Conservation (phyloP, 2,329 filamentous ascomycete genomes). For the Cytospora mali region DNA sequence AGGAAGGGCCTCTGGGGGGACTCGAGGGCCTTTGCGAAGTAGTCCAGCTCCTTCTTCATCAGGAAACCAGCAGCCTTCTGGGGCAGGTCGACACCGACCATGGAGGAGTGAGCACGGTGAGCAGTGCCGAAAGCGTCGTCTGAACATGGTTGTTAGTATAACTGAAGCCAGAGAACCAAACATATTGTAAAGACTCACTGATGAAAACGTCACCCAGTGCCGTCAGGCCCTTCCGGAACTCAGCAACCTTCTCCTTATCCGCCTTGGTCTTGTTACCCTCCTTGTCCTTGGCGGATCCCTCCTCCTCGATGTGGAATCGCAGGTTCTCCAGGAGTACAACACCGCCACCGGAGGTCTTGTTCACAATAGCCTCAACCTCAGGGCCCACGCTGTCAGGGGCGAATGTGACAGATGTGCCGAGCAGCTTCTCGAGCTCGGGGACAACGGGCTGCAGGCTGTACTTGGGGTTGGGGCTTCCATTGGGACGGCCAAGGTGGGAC, state of each 20-base stretch:
- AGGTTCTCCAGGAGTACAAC: slow-evolving; percentile 95
- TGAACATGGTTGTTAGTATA: slow-evolving; percentile 42
- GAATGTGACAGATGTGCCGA: slow-evolving; percentile 83
- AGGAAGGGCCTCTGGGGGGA: slow-evolving; percentile 93
- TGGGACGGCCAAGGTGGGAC: slow-evolving; percentile 96
- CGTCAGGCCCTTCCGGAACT: slow-evolving; percentile 94
- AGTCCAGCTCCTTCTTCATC: slow-evolving; percentile 99
- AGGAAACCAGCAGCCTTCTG: slow-evolving; percentile 98
- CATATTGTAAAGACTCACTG: slow-evolving; percentile 64
- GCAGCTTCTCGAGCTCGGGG: slow-evolving; percentile 86
- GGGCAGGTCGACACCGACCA: slow-evolving; percentile 94
- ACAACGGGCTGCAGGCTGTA: slow-evolving; percentile 94
- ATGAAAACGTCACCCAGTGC: slow-evolving; percentile 94
- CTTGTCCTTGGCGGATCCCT: slow-evolving; percentile 91
- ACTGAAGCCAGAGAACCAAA: neutral
- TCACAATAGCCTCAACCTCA: slow-evolving; percentile 87
- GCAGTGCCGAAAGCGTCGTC: slow-evolving; percentile 98
- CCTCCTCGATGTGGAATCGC: slow-evolving; percentile 97
- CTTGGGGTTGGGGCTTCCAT: slow-evolving; percentile 87
- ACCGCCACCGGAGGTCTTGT: slow-evolving; percentile 77
- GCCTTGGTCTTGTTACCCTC: slow-evolving; percentile 98
- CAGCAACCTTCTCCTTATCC: slow-evolving; percentile 86
- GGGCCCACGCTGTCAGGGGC: slow-evolving; percentile 87
- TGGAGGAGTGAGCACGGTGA: slow-evolving; percentile 97
- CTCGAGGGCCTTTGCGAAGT: slow-evolving; percentile 97